Evolutionary conservation across 2,329 filamentous ascomycete species (phyloP).

Genomic region (Xylaria sp.): DNA sequence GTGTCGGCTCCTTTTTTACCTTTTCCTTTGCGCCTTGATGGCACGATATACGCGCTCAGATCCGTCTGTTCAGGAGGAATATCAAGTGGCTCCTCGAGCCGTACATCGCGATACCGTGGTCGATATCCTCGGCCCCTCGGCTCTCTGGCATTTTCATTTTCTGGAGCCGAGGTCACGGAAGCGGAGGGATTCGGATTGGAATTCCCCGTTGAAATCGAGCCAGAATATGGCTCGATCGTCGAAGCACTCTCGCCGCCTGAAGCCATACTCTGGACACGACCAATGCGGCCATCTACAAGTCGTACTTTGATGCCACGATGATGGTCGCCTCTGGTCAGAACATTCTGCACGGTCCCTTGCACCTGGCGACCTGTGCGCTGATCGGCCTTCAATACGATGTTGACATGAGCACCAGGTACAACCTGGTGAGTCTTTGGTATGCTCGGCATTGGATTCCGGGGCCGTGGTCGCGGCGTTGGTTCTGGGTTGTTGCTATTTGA

Average conservation of each 20-base stretch:
- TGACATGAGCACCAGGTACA: conserved; percentile 70
- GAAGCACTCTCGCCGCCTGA: conserved; percentile 15
- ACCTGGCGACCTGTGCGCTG: conserved; percentile 80
- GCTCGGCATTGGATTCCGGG: conserved; percentile 54
- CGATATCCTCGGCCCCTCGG: conserved; percentile 42
- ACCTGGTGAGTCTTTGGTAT: conserved; percentile 65
- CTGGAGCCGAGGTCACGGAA: conserved; percentile 9
- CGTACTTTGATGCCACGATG: conserved; percentile 84
- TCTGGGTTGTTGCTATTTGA: conserved; percentile 3
- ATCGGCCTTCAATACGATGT: conserved; percentile 80
- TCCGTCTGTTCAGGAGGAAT: conserved; percentile 58
- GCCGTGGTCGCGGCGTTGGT: conserved; percentile 22
- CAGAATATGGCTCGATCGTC: conserved; percentile 19
- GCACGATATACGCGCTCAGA: conserved; percentile 63
- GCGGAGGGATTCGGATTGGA: conserved; percentile 10
- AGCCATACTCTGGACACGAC: conserved; percentile 74
- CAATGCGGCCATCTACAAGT: conserved; percentile 75
- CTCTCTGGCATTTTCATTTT: conserved; percentile 26
- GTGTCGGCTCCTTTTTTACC: conserved; percentile 44
- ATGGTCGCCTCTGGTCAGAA: conserved; percentile 79
- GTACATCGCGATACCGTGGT: conserved; percentile 49
- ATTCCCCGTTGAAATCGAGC: conserved; percentile 33
- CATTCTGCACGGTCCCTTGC: conserved; percentile 70
- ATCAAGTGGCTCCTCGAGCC: conserved; percentile 52
- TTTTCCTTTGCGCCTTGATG: conserved; percentile 49